Conservation (phyloP, 495 filamentous ascomycete species). For the Penicillium fimorum region DNA sequence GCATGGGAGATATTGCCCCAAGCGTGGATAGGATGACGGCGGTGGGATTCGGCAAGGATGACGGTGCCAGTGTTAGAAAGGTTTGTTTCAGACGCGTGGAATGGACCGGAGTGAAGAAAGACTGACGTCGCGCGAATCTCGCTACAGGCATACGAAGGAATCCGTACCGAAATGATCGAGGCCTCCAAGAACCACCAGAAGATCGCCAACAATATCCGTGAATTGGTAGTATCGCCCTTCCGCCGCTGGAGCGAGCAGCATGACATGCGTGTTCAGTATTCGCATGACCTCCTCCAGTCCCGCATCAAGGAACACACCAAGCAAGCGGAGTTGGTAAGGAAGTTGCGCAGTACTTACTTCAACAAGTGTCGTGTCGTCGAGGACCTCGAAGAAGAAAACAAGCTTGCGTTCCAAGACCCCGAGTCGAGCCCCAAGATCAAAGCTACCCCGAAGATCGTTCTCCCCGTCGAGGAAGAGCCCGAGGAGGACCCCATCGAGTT, state of each 20-base stretch:
- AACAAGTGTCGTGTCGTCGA: slow-evolving; percentile 97
- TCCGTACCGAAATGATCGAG: slow-evolving; percentile 91
- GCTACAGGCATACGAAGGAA: slow-evolving; percentile 86
- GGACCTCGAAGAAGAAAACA: slow-evolving; percentile 97
- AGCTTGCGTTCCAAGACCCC: slow-evolving; percentile 91
- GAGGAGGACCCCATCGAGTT: slow-evolving; percentile 85
- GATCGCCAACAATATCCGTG: slow-evolving; percentile 92
- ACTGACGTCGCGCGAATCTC: slow-evolving; percentile 10
- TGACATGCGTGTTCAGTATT: slow-evolving; percentile 83
- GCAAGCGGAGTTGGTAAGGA: slow-evolving; percentile 84
- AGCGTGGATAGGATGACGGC: slow-evolving; percentile 75
- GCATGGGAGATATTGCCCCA: slow-evolving; percentile 78
- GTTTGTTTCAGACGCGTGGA: slow-evolving; percentile 44
- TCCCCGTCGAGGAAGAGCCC: slow-evolving; percentile 55
- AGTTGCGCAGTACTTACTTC: slow-evolving; percentile 93
- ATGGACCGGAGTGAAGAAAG: background rate
- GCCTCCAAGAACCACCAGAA: slow-evolving; percentile 88
- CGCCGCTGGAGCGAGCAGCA: slow-evolving; percentile 94
- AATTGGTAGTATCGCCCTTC: slow-evolving; percentile 92
- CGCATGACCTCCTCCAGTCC: slow-evolving; percentile 86
- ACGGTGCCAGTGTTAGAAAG: slow-evolving; percentile 94
- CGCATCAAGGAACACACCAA: slow-evolving; percentile 91
- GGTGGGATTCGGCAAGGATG: slow-evolving; percentile 83
- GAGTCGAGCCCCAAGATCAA: slow-evolving; percentile 52
- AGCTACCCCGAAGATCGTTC: slow-evolving; percentile 58